Conservation (phyloP, 257 asterid genomes). For the Hygrophila difformis region DNA sequence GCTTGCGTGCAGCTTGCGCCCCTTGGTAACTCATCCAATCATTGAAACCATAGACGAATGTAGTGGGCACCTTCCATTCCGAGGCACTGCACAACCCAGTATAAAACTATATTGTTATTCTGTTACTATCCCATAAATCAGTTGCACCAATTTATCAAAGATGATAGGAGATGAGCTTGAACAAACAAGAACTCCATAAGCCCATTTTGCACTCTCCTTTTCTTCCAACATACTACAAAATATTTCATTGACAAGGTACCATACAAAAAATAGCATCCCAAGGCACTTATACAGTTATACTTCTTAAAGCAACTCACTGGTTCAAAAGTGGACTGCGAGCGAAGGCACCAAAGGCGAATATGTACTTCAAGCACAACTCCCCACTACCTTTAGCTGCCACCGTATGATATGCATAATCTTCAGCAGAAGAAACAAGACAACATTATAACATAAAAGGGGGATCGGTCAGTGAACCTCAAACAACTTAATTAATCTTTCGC, state of each 20-base stretch:
- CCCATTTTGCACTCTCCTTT: too few relatives aligned
- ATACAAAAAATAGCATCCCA: too few relatives aligned
- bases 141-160: too few relatives aligned
- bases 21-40: constrained; percentile 77
- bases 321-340: constrained; percentile 61
- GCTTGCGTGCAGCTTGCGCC: constrained; percentile 62
- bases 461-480: neutral
- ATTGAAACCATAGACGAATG: constrained; percentile 55
- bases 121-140: too few relatives aligned
- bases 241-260: too few relatives aligned
- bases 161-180: too few relatives aligned
- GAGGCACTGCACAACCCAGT: constrained; percentile 50
- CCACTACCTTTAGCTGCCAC: constrained; percentile 79
- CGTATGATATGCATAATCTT: constrained; percentile 69
- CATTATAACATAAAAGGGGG: constrained; percentile 11
- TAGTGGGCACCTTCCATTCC: constrained; percentile 72
- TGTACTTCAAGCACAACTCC: constrained; percentile 64
- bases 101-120: neutral
- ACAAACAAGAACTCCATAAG: too few relatives aligned
- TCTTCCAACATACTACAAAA: too few relatives aligned
- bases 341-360: constrained; percentile 77
- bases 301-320: constrained; percentile 30
- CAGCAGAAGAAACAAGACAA: constrained; percentile 13
- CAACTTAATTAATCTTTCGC: constrained; percentile 7
- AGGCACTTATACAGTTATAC: neutral